Evolutionary conservation across 176 grass and related monocot species (phyloP).

Genomic region (Triticum turgidum): DNA sequence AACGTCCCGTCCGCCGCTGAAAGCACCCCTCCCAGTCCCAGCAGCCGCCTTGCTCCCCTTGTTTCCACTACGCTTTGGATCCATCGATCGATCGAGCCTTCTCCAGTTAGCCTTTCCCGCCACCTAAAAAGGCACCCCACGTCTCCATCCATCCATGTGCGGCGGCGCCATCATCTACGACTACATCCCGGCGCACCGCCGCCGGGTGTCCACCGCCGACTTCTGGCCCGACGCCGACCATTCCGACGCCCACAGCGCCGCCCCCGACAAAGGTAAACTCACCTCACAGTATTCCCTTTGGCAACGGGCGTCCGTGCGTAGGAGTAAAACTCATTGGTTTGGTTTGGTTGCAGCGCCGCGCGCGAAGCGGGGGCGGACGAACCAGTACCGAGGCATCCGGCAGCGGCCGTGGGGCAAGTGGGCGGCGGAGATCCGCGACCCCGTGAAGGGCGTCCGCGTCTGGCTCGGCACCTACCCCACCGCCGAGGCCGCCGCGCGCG

Average conservation of each 20-base stretch:
- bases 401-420: conserved; percentile 91
- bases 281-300: background rate
- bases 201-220: conserved; percentile 38
- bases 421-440: conserved; percentile 93
- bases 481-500: conserved; percentile 79
- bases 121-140: background rate
- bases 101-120: background rate
- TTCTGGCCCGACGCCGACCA: conserved; percentile 52
- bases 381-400: conserved; percentile 79
- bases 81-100: background rate
- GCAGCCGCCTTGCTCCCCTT: background rate
- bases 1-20: background rate
- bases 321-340: background rate
- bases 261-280: conserved; percentile 33
- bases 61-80: background rate
- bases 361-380: conserved; percentile 63
- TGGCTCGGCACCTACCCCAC: conserved; percentile 93
- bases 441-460: conserved; percentile 87
- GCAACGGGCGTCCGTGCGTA: background rate
- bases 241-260: conserved; percentile 1
- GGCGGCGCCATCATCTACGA: conserved; percentile 87
- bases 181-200: conserved; percentile 54
- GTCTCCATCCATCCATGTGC: conserved; percentile 52
- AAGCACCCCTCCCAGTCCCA: background rate
- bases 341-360: conserved; percentile 26